phyloP scores from a whole-genome alignment of 805 yeast species.

The Helenozyma rhizophorensis region DNA sequence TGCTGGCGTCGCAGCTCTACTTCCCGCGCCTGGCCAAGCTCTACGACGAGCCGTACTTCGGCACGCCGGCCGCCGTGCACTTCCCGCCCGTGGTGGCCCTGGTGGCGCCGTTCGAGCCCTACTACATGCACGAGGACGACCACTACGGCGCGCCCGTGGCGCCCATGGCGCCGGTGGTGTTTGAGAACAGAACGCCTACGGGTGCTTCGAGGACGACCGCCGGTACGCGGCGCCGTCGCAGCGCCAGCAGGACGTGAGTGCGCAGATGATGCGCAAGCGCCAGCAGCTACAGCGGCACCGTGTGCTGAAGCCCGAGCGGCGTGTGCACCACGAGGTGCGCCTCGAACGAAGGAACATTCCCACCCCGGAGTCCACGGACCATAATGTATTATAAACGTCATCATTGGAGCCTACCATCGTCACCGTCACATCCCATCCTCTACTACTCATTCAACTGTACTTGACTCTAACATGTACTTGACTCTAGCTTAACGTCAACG shows the following conservation, averaged over 20 bases:
- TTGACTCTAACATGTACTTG: too few species aligned
- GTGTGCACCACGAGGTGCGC: too few species aligned
- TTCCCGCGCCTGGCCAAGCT: slow-evolving; percentile 16
- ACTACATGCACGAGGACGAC: slow-evolving; percentile 2
- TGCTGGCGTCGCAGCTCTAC: slow-evolving; percentile 23
- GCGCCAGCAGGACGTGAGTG: slow-evolving; percentile 30
- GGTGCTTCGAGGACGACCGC: slow-evolving; percentile 6
- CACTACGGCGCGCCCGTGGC: background rate
- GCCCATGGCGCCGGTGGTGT: slow-evolving; percentile 4
- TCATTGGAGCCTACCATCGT: too few species aligned
- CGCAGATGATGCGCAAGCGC: slow-evolving; percentile 31
- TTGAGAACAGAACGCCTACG: slow-evolving; percentile 1
- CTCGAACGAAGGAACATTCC: too few species aligned
- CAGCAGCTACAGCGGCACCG: slow-evolving; percentile 23
- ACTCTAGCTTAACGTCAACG: too few species aligned
- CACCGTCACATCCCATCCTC: background rate
- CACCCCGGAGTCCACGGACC: slow-evolving; percentile 8
- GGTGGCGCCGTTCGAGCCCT: slow-evolving; percentile 7
- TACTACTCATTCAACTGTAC: background rate
- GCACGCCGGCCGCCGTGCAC: slow-evolving; percentile 2
- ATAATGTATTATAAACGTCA: too few species aligned
- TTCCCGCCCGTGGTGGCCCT: slow-evolving; percentile 8
- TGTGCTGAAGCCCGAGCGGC: too few species aligned
- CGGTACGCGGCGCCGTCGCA: slow-evolving; percentile 15
- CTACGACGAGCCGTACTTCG: slow-evolving; percentile 8